Base-by-base conservation (phyloP, 768 basidiomycete genomes). In the Collybia mongolica region DNA sequence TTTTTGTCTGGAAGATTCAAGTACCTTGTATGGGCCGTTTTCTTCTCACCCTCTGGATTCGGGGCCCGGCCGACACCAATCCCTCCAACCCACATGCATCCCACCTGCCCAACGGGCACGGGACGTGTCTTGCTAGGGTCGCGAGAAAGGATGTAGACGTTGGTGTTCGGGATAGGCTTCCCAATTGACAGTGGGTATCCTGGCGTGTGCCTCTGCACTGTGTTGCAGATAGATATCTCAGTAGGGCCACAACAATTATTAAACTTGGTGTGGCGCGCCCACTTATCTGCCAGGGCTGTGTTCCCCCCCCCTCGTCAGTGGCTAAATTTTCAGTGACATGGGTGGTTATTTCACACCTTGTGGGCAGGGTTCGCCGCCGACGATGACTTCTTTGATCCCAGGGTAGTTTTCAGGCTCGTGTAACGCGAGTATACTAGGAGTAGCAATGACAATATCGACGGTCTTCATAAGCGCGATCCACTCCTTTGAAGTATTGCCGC, bases 71-170 rank as follows among this genome's bases (percentile, higher is more conserved):
- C 74, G 28, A 83, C 75, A 19, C 82, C 79, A n/a, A 67, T 71
- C 38, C 83, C 83, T 36, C 81, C 82, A n/a, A 77, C 83, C 81
- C 81, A 83, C 80, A 83, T 83, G 46, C 70, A 59, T 37, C 72
- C 72, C 41, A 66, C 60, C 11, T 64, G 54, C n/a, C 72, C 72
- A 20, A 74, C 69, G 7, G 70, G 66, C 3, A 66, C 53, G 5
- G 53, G 46, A 36, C 41, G 46, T 20, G 71, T 70, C 44, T 60
- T 54, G 47, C 60, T 55, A 67, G 69, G 52, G 66, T 82, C 54
- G 62, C 53, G 43, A 1, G 68, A 68, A 6, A 71, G 60, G 22
- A 71, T 55, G 51, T 71, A 71, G 0, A 72, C 68, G 12, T 60
- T 73, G 28, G 75, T 82, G 59, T 82, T 82, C 2, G 79, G 78